These are phyloP conservation scores for Salix exigua DNA, from an alignment of 345 rosid species.

Conservation along the genomic window DNA sequence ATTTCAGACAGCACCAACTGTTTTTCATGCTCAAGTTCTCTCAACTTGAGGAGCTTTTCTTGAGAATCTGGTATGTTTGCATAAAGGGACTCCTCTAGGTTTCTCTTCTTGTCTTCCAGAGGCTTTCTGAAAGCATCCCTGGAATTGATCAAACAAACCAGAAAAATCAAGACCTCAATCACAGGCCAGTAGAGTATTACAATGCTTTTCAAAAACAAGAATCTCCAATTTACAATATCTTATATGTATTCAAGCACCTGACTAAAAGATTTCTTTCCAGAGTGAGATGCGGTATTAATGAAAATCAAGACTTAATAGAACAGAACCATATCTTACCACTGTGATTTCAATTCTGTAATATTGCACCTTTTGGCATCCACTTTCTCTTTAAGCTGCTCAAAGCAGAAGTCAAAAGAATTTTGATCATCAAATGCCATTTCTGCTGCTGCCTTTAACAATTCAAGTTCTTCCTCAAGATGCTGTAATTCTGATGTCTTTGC, in stretches of 20 bases:
- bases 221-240: background rate
- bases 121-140: slow-evolving; percentile 51
- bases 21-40: slow-evolving; percentile 49
- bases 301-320: background rate
- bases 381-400: slow-evolving; percentile 47
- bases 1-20: slow-evolving; percentile 52
- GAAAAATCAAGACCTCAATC: background rate
- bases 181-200: no score
- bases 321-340: slow-evolving; percentile 42
- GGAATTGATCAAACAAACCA: slow-evolving; percentile 10
- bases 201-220: no score
- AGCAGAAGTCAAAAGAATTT: slow-evolving; percentile 42
- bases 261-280: background rate
- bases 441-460: slow-evolving; percentile 49
- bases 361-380: slow-evolving; percentile 35
- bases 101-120: slow-evolving; percentile 55
- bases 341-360: slow-evolving; percentile 40
- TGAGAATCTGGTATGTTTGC: slow-evolving; percentile 46
- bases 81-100: slow-evolving; percentile 52
- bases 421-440: slow-evolving; percentile 50
- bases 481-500: slow-evolving; percentile 38
- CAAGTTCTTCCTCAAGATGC: slow-evolving; percentile 50
- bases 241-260: background rate
- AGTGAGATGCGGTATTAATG: background rate
- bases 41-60: slow-evolving; percentile 53